Evolutionary conservation across 2,329 filamentous ascomycete species (phyloP), one percentile per base, ranked within the genome.

Genomic region (Pezicula neosporulosa): DNA sequence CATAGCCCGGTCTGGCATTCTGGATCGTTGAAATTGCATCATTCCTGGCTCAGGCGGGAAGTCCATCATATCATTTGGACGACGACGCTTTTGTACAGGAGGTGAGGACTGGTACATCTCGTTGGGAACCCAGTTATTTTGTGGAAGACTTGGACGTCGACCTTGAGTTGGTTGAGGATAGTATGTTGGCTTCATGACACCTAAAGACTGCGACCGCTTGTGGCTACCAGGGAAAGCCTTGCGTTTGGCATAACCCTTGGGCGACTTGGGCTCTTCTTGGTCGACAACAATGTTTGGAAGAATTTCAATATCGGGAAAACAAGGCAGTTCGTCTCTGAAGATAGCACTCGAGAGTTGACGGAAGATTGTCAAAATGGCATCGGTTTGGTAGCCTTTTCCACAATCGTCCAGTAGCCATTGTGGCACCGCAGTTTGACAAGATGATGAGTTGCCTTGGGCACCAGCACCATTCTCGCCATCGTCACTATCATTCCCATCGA

Each of bases 241-340:
- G 45, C 60, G 54, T 56, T 62, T 64, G 1, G 57, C 51, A 38
- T 62, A 63, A 12, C 59, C 60, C 47, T 64, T 66, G 1, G 64
- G 59, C 2, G 62, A 60, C 37, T 63, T 63, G 1, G 61, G 53
- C 41, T 63, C 60, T 0, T 65, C 59, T 19, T 57, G 47, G 19
- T 66, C 61, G 3, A 61, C 56, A 7, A 57, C 49, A 35, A 68
- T 66, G 30, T 70, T 70, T 1, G 70, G 70, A 9, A 72, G 59
- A 42, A 72, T 64, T 49, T 72, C 70, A 38, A 72, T 66, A 48
- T 72, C 70, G 0, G 70, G 70, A 49, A 72, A 72, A 36, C 62
- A 64, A 4, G 65, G 58, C 43, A 68, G 59, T 3, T 60, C 56
- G 38, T 69, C 67, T n/a, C 61, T 50, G 15, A 68, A 53, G 21